phyloP scores from a whole-genome alignment of 352 stramenopile species.

The Globisporangium ultimum region DNA sequence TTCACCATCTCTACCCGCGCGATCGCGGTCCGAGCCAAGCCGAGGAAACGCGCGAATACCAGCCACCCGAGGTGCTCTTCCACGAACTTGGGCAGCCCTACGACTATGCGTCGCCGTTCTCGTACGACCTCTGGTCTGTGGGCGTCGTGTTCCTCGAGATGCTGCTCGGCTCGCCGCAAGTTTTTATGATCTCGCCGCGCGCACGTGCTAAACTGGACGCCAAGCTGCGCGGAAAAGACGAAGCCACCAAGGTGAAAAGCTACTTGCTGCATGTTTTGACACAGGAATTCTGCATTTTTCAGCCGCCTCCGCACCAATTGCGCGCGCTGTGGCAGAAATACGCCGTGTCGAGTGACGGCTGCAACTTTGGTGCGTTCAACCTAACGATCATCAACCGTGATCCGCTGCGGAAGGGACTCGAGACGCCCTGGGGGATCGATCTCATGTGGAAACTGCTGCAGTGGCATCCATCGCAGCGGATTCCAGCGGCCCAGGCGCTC shows the following conservation, averaged over 20 bases:
- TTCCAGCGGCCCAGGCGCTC: conserved; percentile 71
- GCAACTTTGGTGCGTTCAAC: conserved; percentile 90
- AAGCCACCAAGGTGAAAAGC: conserved; percentile 41
- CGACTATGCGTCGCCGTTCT: conserved; percentile 48
- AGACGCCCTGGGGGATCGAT: conserved; percentile 81
- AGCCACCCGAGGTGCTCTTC: conserved; percentile 91
- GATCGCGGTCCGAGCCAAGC: conserved; percentile 71
- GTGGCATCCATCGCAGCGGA: conserved; percentile 90
- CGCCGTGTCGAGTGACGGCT: conserved; percentile 73
- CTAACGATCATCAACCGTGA: conserved; percentile 89
- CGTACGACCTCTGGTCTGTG: conserved; percentile 93
- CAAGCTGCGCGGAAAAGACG: conserved; percentile 50
- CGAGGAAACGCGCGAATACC: conserved; percentile 95
- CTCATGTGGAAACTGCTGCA: conserved; percentile 93
- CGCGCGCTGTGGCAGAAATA: conserved; percentile 62
- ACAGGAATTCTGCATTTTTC: conserved; percentile 84
- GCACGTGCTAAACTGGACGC: conserved; percentile 90
- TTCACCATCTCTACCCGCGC: conserved; percentile 63
- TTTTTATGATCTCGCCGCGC: conserved; percentile 77
- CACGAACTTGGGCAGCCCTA: conserved; percentile 53
- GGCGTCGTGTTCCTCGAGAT: conserved; percentile 96
- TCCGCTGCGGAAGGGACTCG: conserved; percentile 87
- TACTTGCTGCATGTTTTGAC: conserved; percentile 80
- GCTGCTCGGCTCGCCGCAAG: conserved; percentile 90
- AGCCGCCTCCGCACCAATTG: conserved; percentile 51